Percentiles rank a stretch among this genome's conserved stretches.
Conservation (phyloP, 140 eudicot species). For the Erigeron philadelphicus region DNA sequence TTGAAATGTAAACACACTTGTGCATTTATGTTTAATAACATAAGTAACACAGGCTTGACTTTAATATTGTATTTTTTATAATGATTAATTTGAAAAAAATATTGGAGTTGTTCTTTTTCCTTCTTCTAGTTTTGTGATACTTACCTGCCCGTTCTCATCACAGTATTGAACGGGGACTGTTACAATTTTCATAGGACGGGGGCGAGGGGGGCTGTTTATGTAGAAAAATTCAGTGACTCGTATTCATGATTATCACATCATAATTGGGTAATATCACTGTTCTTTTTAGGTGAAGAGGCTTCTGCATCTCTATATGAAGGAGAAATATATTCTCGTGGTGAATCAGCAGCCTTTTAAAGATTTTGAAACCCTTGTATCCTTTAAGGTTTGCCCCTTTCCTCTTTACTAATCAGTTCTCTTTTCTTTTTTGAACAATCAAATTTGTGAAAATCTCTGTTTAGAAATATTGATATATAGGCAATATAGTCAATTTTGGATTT, state of each 20-base stretch:
- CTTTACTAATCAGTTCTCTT: not conserved
- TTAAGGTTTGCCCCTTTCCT: conserved; percentile 54
- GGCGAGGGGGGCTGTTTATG: too few species aligned
- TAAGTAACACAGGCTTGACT: too few species aligned
- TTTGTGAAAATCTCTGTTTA: conserved; percentile 1
- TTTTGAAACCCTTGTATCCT: conserved; percentile 59
- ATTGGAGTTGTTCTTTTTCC: not conserved
- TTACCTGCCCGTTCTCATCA: too few species aligned
- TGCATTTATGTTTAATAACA: not conserved
- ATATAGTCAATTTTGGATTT: not conserved
- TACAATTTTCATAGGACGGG: not conserved
- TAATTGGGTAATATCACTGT: conserved; percentile 2
- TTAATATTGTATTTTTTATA: not conserved
- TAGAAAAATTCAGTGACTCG: not conserved
- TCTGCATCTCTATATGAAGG: conserved; percentile 52
- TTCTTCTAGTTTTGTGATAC: not conserved
- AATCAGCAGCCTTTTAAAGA: conserved; percentile 55
- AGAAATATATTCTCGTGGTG: conserved; percentile 65
- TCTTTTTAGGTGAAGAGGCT: conserved; percentile 54
- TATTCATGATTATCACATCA: not conserved
- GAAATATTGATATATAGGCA: not conserved
- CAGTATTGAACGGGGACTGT: too few species aligned
- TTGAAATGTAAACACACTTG: conserved; percentile 8
- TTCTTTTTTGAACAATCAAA: not conserved
- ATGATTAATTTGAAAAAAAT: not conserved